Evolutionary conservation across 345 rosid species (phyloP).

Genomic region (Excoecaria cochinchinensis): DNA sequence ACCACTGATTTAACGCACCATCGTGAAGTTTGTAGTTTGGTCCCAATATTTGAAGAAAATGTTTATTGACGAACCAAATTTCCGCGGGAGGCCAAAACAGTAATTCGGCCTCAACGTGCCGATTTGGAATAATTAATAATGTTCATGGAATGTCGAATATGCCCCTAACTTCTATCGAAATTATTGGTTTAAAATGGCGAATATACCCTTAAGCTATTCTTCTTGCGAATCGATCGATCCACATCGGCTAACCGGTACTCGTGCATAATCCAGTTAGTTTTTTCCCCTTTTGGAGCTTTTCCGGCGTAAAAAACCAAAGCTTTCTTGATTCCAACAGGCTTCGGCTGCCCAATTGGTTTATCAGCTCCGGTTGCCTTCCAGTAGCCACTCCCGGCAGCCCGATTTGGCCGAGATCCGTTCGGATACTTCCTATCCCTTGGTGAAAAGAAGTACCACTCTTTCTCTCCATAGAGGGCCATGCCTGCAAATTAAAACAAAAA

Average conservation of each 20-base stretch:
- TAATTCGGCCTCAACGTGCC: slow-evolving; percentile 7
- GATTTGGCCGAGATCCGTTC: slow-evolving; percentile 90
- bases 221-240: slow-evolving; percentile 78
- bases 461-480: slow-evolving; percentile 79
- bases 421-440: slow-evolving; percentile 91
- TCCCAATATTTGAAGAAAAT: no score
- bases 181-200: background rate
- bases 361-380: slow-evolving; percentile 99
- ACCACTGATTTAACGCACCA: background rate
- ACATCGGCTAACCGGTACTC: slow-evolving; percentile 92
- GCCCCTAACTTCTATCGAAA: background rate
- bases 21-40: background rate
- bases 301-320: slow-evolving; percentile 90
- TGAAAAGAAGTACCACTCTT: slow-evolving; percentile 96
- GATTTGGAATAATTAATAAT: background rate
- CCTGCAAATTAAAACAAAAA: slow-evolving; percentile 30
- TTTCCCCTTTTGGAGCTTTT: slow-evolving; percentile 81
- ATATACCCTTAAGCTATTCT: slow-evolving; percentile 80
- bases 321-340: slow-evolving; percentile 80
- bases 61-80: background rate
- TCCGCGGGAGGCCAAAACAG: slow-evolving; percentile 10
- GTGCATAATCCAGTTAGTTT: slow-evolving; percentile 99
- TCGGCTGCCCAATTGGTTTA: slow-evolving; percentile 86
- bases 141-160: slow-evolving; percentile 8
- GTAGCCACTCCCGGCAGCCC: slow-evolving; percentile 86